Percentiles rank a stretch among this genome's conserved stretches.
Evolutionary conservation across 2,329 filamentous ascomycete species (phyloP).

Genomic region (Fusarium albidum): DNA sequence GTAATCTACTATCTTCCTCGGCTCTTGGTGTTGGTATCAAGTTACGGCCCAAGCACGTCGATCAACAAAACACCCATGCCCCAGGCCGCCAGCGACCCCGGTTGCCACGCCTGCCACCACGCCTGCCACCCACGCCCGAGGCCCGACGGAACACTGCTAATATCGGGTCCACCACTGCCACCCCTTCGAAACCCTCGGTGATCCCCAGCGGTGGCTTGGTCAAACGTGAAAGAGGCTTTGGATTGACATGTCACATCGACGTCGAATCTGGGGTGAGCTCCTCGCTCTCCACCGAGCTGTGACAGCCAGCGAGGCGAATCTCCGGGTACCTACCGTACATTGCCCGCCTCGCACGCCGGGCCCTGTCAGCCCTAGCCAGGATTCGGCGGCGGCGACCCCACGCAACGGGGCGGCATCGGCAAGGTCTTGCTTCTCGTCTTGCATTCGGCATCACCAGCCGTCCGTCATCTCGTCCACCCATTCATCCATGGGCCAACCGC

Average conservation of each 20-base stretch:
- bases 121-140: neutral
- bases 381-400: slow-evolving; percentile 27
- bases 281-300: slow-evolving; percentile 36
- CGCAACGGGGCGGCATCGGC: slow-evolving; percentile 17
- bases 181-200: slow-evolving; percentile 19
- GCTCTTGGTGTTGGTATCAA: slow-evolving; percentile 30
- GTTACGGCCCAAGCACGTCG: slow-evolving; percentile 32
- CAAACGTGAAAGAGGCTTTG: slow-evolving; percentile 16
- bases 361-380: slow-evolving; percentile 35
- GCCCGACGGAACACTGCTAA: slow-evolving; percentile 5
- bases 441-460: slow-evolving; percentile 7
- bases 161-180: slow-evolving; percentile 21
- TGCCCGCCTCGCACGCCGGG: slow-evolving; percentile 4
- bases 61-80: slow-evolving; percentile 26
- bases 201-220: slow-evolving; percentile 12
- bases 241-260: slow-evolving; percentile 24
- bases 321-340: slow-evolving; percentile 35
- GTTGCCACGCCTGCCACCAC: slow-evolving; percentile 6
- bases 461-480: slow-evolving; percentile 1
- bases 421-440: slow-evolving; percentile 24
- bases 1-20: slow-evolving; percentile 19
- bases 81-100: slow-evolving; percentile 4
- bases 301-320: slow-evolving; percentile 30
- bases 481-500: neutral
- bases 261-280: slow-evolving; percentile 37